These are phyloP conservation scores for Biscutella auriculata DNA, from an alignment of 441 rosid species.

Conservation along the genomic window DNA sequence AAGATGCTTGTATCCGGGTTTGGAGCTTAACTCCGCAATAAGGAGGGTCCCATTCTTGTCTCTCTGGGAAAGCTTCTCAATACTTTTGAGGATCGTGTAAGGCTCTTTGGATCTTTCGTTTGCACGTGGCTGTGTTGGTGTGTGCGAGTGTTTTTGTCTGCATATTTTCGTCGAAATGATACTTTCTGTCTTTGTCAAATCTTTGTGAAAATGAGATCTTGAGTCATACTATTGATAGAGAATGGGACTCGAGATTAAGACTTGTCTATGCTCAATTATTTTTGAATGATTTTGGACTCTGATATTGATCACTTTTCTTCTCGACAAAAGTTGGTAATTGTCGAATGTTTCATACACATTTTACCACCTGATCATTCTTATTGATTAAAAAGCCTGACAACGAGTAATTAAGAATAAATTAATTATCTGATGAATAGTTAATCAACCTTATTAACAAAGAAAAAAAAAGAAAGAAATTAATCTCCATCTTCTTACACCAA, in stretches of 20 bases:
- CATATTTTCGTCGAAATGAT: neutral
- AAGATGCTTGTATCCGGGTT: constrained; percentile 89
- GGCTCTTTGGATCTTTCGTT: constrained; percentile 2
- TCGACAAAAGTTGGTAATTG: neutral
- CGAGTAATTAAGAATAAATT: too few species aligned
- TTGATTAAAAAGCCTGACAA: too few species aligned
- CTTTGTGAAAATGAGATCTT: constrained; percentile 6
- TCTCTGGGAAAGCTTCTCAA: neutral
- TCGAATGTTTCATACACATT: neutral
- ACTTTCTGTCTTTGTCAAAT: neutral
- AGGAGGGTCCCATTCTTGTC: constrained; percentile 16
- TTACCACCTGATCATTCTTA: too few species aligned
- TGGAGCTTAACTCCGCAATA: constrained; percentile 52
- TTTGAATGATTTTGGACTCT: neutral
- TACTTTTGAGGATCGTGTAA: neutral
- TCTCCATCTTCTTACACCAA: too few species aligned
- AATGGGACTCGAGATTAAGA: neutral
- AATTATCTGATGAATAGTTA: neutral
- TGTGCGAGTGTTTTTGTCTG: constrained; percentile 1
- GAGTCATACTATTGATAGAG: neutral
- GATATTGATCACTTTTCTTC: neutral
- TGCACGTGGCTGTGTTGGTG: constrained; percentile 9
- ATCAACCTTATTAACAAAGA: neutral
- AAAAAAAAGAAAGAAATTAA: neutral
- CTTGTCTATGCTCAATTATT: too few species aligned